These are phyloP conservation scores for barley (Hordeum vulgare) DNA, from an alignment of 176 grass and related monocot genomes.

Conservation along the genomic window MorexV3_pseudomolecules_assembly NC_058518.1:27534665-27535164, in stretches of 20 bases:
- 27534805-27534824: neutral
- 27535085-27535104: too few relatives aligned
- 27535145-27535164: neutral
- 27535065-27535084: too few relatives aligned
- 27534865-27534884: neutral
- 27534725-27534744: too few relatives aligned
- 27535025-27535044: too few relatives aligned
- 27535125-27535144: neutral
- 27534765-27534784: too few relatives aligned
- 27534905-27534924: neutral
- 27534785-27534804: too few relatives aligned
- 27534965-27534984: neutral
- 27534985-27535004: neutral
- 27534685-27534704: neutral
- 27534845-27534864: neutral
- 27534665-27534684: neutral
- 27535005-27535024: too few relatives aligned
- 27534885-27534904: neutral
- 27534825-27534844: neutral
- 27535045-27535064: too few relatives aligned
- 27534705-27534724: neutral
- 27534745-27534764: neutral
- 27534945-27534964: neutral
- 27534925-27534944: neutral
- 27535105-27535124: too few relatives aligned